phyloP scores from a whole-genome alignment of 2,329 filamentous ascomycete genomes.

The Microthyrium microscopicum region DNA sequence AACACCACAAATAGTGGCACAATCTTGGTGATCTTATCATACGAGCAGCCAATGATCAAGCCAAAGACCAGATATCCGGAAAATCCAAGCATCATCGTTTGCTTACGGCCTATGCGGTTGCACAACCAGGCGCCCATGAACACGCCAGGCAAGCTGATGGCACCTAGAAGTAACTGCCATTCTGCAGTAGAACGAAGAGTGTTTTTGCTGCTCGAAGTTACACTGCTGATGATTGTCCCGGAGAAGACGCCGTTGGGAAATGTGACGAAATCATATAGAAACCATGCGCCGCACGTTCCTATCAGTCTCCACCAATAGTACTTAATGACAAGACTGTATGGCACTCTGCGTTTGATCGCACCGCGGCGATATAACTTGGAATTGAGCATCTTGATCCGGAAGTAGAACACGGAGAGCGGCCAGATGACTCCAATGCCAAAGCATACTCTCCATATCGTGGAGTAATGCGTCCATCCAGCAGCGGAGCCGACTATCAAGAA shows the following conservation, averaged over 20 bases:
- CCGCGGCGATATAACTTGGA: conserved; percentile 34
- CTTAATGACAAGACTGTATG: conserved; percentile 31
- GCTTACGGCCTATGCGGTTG: conserved; percentile 31
- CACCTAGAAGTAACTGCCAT: conserved; percentile 31
- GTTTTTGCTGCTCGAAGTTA: conserved; percentile 21
- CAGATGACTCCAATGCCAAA: conserved; percentile 20
- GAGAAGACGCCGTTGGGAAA: conserved; percentile 33
- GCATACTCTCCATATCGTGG: background rate
- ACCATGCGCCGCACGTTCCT: conserved; percentile 39
- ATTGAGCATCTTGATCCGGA: conserved; percentile 37
- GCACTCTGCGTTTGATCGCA: conserved; percentile 35
- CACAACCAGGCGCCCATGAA: conserved; percentile 33
- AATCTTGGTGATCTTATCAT: conserved; percentile 31
- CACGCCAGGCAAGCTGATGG: conserved; percentile 31
- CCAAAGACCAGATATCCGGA: conserved; percentile 34
- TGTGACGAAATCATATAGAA: conserved; percentile 44
- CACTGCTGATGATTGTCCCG: conserved; percentile 25
- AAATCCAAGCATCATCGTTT: conserved; percentile 34
- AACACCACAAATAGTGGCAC: conserved; percentile 35
- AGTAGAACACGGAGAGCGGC: conserved; percentile 38
- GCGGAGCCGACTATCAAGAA: conserved; percentile 14
- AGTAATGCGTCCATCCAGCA: background rate
- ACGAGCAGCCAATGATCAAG: conserved; percentile 34
- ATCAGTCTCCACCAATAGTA: conserved; percentile 40
- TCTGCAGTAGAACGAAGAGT: conserved; percentile 27